A percentile compares a stretch with the other conserved stretches of the same genome.
phyloP scores from a whole-genome alignment of 2,329 filamentous ascomycete genomes.

The Emydomyces testavorans region DNA sequence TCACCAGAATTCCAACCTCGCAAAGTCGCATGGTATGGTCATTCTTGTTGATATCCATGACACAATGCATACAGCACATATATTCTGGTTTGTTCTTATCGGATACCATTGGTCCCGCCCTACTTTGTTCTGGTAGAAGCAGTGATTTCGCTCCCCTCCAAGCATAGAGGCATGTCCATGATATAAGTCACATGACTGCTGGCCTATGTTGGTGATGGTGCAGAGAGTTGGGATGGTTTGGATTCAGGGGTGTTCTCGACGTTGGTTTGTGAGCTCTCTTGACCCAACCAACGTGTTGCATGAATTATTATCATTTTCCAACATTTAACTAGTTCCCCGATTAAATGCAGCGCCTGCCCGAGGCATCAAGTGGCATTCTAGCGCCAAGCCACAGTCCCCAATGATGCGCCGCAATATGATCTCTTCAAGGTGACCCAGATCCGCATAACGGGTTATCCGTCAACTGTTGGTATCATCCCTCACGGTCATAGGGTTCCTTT shows the following conservation, averaged over 20 bases:
- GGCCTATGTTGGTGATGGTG: conserved; percentile 8
- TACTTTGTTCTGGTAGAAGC: not conserved
- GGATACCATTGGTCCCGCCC: not conserved
- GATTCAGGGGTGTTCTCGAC: not conserved
- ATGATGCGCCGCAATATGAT: conserved; percentile 4
- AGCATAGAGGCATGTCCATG: not conserved
- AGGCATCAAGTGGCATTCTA: not conserved
- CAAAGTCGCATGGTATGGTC: not conserved
- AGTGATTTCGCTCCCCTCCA: not conserved
- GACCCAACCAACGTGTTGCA: conserved; percentile 2
- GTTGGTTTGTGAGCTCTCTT: not conserved
- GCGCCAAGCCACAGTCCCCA: conserved; percentile 6
- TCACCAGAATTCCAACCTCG: not conserved
- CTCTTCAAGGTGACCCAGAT: not conserved
- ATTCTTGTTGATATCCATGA: not conserved
- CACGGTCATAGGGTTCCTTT: too few relatives aligned
- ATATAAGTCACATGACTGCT: conserved; percentile 6
- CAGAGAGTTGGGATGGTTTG: not conserved
- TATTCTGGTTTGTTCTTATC: not conserved
- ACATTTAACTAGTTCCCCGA: not conserved
- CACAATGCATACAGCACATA: not conserved
- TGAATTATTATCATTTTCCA: conserved; percentile 2
- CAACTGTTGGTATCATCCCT: conserved; percentile 1
- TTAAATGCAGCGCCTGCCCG: not conserved
- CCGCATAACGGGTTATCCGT: not conserved